These are phyloP conservation scores for Solanum rostratum DNA, from an alignment of 257 asterid species.

Conservation along the genomic window DNA sequence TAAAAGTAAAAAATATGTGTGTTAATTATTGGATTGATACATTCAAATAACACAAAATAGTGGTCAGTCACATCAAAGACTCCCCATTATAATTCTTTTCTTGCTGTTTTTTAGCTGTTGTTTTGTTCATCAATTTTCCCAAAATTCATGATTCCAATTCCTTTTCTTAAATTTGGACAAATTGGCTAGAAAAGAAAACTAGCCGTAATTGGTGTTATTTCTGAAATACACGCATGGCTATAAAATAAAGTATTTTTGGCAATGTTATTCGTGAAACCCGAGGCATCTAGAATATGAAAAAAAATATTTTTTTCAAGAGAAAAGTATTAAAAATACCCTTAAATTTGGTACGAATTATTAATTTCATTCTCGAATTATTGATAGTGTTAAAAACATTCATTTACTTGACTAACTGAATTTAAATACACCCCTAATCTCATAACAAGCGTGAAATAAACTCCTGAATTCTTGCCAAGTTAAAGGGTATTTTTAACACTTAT, in stretches of 20 bases:
- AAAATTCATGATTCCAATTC: background rate
- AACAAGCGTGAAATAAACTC: too few relatives aligned
- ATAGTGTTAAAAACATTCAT: too few relatives aligned
- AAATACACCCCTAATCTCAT: too few relatives aligned
- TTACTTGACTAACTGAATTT: too few relatives aligned
- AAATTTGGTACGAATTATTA: too few relatives aligned
- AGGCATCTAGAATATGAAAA: background rate
- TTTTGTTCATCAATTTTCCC: background rate
- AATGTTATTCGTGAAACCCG: background rate
- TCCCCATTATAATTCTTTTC: background rate
- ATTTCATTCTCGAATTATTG: too few relatives aligned
- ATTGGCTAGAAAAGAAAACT: background rate
- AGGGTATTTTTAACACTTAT: too few relatives aligned
- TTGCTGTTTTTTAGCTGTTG: background rate
- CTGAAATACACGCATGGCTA: background rate
- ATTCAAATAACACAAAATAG: background rate
- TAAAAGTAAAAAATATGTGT: background rate
- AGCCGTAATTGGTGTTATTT: background rate
- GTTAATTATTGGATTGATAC: background rate
- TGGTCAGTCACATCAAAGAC: background rate
- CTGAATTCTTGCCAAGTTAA: too few relatives aligned
- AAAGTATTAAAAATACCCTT: too few relatives aligned
- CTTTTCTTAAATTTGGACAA: background rate
- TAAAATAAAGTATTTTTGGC: background rate
- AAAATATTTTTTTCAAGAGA: too few relatives aligned